Conservation (phyloP, 2,329 filamentous ascomycete species). For the Epichloe bromicola region DNA sequence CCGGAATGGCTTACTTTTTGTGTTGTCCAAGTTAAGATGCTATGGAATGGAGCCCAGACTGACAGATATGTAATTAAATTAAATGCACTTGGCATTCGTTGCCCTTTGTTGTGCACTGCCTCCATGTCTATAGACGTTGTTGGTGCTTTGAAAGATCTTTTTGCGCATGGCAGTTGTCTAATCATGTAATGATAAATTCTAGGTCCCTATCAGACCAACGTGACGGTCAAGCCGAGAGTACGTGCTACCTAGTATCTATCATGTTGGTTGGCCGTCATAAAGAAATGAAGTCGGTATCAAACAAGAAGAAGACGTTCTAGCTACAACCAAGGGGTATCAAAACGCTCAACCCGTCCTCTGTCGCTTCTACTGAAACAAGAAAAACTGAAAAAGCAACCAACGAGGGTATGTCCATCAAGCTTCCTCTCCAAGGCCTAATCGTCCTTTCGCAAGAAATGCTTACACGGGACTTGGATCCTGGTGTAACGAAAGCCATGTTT, state of each 20-base stretch:
- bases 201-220: no score
- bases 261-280: no score
- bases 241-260: no score
- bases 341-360: background rate
- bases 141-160: no score
- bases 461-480: slow-evolving; percentile 30
- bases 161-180: no score
- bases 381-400: background rate
- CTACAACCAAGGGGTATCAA: background rate
- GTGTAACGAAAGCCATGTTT: slow-evolving; percentile 21
- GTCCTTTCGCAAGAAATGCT: background rate
- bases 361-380: background rate
- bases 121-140: no score
- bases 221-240: no score
- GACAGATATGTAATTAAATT: no score
- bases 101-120: no score
- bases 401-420: background rate
- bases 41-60: background rate
- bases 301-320: background rate
- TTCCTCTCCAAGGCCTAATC: background rate
- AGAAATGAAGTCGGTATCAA: background rate
- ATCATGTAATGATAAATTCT: no score
- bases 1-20: background rate
- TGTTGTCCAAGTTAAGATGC: background rate
- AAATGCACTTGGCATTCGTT: no score